Evolutionary conservation across 1,139 yeast species (phyloP).

Genomic region (Suhomyces bolitotheri): DNA sequence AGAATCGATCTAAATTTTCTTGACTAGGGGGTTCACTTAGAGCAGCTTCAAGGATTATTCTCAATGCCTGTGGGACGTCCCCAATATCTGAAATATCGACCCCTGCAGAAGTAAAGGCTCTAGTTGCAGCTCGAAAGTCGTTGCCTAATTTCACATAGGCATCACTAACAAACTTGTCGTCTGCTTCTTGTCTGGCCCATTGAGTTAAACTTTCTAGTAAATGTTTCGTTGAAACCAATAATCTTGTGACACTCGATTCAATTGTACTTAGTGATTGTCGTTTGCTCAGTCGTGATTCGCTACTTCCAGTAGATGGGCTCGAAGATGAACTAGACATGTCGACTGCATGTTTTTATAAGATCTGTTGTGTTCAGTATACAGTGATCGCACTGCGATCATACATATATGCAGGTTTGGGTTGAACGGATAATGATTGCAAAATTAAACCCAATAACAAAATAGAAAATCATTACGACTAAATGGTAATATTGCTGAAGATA

Average conservation of each 20-base stretch:
- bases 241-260: conserved; percentile 79
- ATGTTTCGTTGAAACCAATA: conserved; percentile 86
- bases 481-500: too few species aligned
- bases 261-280: conserved; percentile 57
- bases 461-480: too few species aligned
- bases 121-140: conserved; percentile 84
- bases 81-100: conserved; percentile 70
- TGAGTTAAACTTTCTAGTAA: conserved; percentile 80
- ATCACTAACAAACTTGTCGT: conserved; percentile 84
- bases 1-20: conserved; percentile 72
- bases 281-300: conserved; percentile 18
- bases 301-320: conserved; percentile 8
- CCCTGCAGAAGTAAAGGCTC: conserved; percentile 69
- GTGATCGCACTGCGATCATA: too few species aligned
- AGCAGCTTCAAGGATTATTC: conserved; percentile 83
- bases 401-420: not conserved
- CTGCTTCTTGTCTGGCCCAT: conserved; percentile 83
- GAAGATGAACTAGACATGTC: conserved; percentile 11
- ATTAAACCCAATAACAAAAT: too few species aligned
- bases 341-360: too few species aligned
- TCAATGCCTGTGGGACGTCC: conserved; percentile 70
- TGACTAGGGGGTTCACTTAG: conserved; percentile 85
- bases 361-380: too few species aligned
- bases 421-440: too few species aligned
- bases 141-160: conserved; percentile 92